Evolutionary conservation across 2,329 filamentous ascomycete genomes (phyloP), one percentile per base, ranked within the genome.

Genomic region (Fusarium verticillioides): DNA sequence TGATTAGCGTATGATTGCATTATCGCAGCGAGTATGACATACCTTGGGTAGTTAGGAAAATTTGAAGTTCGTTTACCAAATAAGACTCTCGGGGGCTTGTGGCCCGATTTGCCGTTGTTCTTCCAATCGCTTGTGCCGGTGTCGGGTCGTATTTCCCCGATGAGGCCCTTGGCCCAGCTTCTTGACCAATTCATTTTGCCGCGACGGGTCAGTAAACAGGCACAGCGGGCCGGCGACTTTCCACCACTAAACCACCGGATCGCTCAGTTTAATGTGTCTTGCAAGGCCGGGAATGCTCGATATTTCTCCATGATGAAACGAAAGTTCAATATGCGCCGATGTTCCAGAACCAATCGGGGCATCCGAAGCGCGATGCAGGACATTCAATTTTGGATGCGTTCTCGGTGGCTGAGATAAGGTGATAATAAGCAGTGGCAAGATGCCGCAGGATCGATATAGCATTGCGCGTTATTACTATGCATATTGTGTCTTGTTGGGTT

Each of bases 1-100:
- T 63, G 66, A 72, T 59, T 71, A 74, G 70, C 66, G 71, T 66
- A 58, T 74, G 62, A 53, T 68, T 74, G 62, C 37, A 64, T 73
- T 50, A 30, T 54, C 42, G 59, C 57, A 67, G 68, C 63, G 54
- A 58, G 40, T 58, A 64, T 69, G 54, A 26, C 46, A 60, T 74
- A 50, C 42, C 23, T 37, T 30, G 60, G 54, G 43, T 68, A 70
- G 49, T 58, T 71, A 28, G 49, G 57, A 74, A 39, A 64, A 49
- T 49, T 60, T 40, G 46, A 57, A 57, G 34, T 50, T 21, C 23
- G 42, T 68, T 40, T 40, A 34, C 23, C 23, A 62, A 32, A 40
- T 37, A 36, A 19, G 47, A 21, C 32, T 47, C 34, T 74, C 71
- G 66, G 71, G 46, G 42, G 42, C 15, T 36, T 44, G 60, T 59